Base-by-base conservation (phyloP, 768 basidiomycete genomes). In the Pleurotus tuber-regium region DNA sequence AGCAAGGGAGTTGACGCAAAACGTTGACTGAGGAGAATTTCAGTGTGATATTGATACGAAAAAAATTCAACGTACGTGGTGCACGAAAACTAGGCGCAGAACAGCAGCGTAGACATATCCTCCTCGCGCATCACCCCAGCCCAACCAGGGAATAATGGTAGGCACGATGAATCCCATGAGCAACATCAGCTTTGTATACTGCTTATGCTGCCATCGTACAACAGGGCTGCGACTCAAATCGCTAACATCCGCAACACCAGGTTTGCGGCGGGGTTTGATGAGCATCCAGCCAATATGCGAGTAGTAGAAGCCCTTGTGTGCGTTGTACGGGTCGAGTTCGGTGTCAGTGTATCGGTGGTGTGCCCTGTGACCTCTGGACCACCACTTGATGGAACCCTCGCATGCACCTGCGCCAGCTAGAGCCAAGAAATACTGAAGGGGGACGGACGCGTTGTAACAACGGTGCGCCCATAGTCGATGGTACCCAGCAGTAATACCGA, bases 381-480 rank as follows among this genome's bases (percentile, higher is more conserved):
- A 98, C 96, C 96, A 98, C 68, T 91, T 89, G 73, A 98, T 95
- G 19, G 95, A 97, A 9, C 95, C 96, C 64, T 99, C 83, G 39
- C 95, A 87, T 4, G 95, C 94, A 40, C 96, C 96, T 1, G 92
- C 86, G 43, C 96, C 96, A 9, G 84, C 78, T 16, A 88, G 61
- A 16, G 93, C 91, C 40, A 98, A 82, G 57, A 80, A 70, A 64
- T 92, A 97, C 66, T 98, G 87, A 10, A 98, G 72, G n/a, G 90
- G 86, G 53, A 77, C 77, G 3, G 88, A 85, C 35, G 96, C 96
- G 64, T 96, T 98, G 68, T 95, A 99, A 0, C 90, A 79, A 52
- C 96, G 83, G 64, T 99, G 96, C 8, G 96, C 92, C 93, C 94
- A 98, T 1, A 98, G 79, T 51, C 96, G 85, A 63, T 98, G 96